These are phyloP conservation scores for Litsea cubeba DNA, from an alignment of 164 flowering plant species.

Conservation along the genomic window DNA sequence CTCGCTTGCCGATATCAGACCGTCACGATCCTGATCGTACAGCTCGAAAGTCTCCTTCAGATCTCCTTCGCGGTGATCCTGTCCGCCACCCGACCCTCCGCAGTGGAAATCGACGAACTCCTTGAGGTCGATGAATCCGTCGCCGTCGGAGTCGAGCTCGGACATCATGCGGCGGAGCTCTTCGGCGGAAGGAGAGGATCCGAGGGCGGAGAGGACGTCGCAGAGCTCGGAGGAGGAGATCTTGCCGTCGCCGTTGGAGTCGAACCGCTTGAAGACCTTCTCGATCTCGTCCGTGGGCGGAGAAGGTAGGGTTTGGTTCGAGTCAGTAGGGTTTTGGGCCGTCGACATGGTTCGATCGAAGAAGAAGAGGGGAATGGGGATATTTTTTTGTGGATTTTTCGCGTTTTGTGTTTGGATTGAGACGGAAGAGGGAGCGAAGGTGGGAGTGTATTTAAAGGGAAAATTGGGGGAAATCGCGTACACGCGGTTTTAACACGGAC, in stretches of 20 bases:
- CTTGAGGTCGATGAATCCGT: conserved; percentile 23
- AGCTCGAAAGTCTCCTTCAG: conserved; percentile 16
- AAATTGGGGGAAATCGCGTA: too few species aligned
- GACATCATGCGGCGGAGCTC: conserved; percentile 21
- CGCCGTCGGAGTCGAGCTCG: conserved; percentile 23
- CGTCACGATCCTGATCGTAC: conserved; percentile 18
- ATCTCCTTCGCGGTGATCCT: not conserved
- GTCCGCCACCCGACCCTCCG: too few species aligned
- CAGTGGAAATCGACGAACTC: conserved; percentile 21
- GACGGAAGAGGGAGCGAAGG: too few species aligned
- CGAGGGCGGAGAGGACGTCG: conserved; percentile 18
- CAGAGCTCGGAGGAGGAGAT: conserved; percentile 20
- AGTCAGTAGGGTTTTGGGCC: too few species aligned
- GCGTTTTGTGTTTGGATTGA: too few species aligned
- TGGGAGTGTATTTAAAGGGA: too few species aligned
- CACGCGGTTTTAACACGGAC: too few species aligned
- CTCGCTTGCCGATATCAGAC: conserved; percentile 16
- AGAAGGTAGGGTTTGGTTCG: not conserved
- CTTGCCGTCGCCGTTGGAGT: conserved; percentile 25
- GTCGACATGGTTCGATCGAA: too few species aligned
- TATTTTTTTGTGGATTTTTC: too few species aligned
- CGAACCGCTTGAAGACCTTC: conserved; percentile 20
- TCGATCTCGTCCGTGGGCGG: conserved; percentile 12
- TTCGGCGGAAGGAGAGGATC: conserved; percentile 9
- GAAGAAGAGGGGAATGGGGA: too few species aligned